Base-by-base conservation (phyloP, 805 yeast genomes). In the Huiozyma sinensis region DNA sequence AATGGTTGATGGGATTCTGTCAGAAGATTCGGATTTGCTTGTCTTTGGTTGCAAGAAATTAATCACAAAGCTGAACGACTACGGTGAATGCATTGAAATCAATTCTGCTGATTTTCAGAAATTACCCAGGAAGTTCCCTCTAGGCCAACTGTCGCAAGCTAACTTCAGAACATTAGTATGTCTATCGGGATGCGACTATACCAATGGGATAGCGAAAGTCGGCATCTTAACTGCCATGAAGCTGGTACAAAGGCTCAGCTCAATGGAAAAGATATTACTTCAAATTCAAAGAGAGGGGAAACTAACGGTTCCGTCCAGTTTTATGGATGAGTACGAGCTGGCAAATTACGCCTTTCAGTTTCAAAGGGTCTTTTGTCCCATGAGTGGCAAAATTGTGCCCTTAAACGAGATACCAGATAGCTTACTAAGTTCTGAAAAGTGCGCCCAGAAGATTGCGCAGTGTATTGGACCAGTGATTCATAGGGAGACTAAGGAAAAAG, bases 171-270 rank as follows among this genome's bases (percentile, higher is more conserved):
- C 79, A 36, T 75, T 86, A 64, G 97, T 95, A 1, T 81, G 89
- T 52, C 58, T 92, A 5, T 77, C 95, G n/a, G 99, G 99, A 0
- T 92, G 99, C 65, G 99, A 92, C 61, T 92, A 92, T 57, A 85
- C 96, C 0, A 77, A 77, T 44, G 98, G 99, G 0, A 69, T 92
- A 6, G 75, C 82, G 0, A 81, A 83, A 2, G 71, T 90, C 11
- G 99, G 98, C 0, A 69, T 88, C 7, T 76, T 78, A 38, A 83
- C 81, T 28, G 95, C 97, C 0, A 74, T 83, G 43, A 67, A 65
- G 36, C 58, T 82, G 38, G 79, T 86, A 1, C 68, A 69, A 43
- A 68, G 72, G 44, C 70, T 70, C 52, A 61, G 65, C 24, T 68
- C 70, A 1, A 69, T 81, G 51, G 81, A 80, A 11, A 68, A 76